These are phyloP conservation scores for Taiozyma onychis DNA, from an alignment of 1,139 yeast species.

Conservation along the genomic window DNA sequence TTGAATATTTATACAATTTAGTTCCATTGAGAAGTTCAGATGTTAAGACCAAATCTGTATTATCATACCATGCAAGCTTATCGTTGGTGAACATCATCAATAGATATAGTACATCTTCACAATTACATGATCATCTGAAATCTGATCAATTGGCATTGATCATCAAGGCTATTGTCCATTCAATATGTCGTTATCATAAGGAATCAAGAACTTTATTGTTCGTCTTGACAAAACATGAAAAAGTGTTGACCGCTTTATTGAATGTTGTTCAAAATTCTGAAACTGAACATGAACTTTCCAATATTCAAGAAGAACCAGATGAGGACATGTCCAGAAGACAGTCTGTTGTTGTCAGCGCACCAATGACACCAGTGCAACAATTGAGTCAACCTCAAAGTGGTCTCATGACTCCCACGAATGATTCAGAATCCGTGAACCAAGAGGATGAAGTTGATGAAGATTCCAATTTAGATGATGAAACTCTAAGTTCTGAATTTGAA, in stretches of 20 bases:
- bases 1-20: constrained; percentile 55
- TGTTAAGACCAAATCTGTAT: constrained; percentile 26
- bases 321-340: neutral
- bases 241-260: constrained; percentile 23
- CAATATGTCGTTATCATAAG: constrained; percentile 33
- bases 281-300: constrained; percentile 6
- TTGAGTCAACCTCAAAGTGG: neutral
- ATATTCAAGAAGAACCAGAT: neutral
- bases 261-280: constrained; percentile 22
- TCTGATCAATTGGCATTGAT: constrained; percentile 55
- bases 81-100: constrained; percentile 49
- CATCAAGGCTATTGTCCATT: constrained; percentile 47
- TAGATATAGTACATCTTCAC: constrained; percentile 15
- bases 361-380: neutral
- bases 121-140: constrained; percentile 30
- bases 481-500: constrained; percentile 13
- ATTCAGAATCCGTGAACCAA: neutral
- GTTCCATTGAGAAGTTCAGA: constrained; percentile 38
- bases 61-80: constrained; percentile 58
- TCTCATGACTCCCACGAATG: constrained; percentile 2
- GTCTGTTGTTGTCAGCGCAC: constrained; percentile 1
- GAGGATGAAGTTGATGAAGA: constrained; percentile 6
- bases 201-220: constrained; percentile 50
- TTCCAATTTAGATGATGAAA: constrained; percentile 5
- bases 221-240: constrained; percentile 43